Conservation (phyloP, 306 rosid species). For the Gastrolobium bilobum region DNA sequence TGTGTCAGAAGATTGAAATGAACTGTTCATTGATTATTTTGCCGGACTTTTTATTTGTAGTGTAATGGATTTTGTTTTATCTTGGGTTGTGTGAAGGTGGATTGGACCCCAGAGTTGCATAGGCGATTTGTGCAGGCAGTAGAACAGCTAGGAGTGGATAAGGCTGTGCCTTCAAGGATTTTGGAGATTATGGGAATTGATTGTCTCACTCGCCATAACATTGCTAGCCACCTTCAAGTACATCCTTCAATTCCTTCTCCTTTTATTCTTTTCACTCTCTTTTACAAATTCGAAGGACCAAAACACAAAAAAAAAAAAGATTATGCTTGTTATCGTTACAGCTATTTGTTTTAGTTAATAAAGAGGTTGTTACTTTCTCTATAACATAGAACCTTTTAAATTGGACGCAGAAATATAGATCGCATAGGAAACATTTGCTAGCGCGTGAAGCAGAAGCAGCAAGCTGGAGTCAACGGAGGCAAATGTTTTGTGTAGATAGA, state of each 20-base stretch:
- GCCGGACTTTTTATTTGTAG: neutral
- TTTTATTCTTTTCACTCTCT: neutral
- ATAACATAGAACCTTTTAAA: neutral
- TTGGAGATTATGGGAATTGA: slow-evolving; percentile 97
- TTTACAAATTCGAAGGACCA: neutral
- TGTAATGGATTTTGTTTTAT: neutral
- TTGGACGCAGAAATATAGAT: slow-evolving; percentile 79
- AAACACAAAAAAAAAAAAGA: neutral
- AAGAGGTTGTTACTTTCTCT: neutral
- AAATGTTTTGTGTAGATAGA: slow-evolving; percentile 53
- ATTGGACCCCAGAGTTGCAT: slow-evolving; percentile 98
- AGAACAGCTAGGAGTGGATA: slow-evolving; percentile 96
- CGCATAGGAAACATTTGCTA: slow-evolving; percentile 88
- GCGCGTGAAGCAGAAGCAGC: slow-evolving; percentile 98
- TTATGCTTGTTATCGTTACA: neutral
- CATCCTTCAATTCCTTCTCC: neutral
- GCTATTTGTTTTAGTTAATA: too few relatives aligned
- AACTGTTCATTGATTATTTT: neutral
- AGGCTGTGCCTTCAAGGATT: slow-evolving; percentile 97
- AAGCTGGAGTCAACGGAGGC: slow-evolving; percentile 86
- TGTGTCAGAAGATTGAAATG: neutral
- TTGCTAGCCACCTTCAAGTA: slow-evolving; percentile 99
- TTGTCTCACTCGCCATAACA: slow-evolving; percentile 98
- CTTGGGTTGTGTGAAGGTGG: slow-evolving; percentile 73
- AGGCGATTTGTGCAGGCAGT: slow-evolving; percentile 95